Evolutionary conservation across 1,284 basidiomycete genomes (phyloP).

Genomic region (Dichomitus squalens): DNA sequence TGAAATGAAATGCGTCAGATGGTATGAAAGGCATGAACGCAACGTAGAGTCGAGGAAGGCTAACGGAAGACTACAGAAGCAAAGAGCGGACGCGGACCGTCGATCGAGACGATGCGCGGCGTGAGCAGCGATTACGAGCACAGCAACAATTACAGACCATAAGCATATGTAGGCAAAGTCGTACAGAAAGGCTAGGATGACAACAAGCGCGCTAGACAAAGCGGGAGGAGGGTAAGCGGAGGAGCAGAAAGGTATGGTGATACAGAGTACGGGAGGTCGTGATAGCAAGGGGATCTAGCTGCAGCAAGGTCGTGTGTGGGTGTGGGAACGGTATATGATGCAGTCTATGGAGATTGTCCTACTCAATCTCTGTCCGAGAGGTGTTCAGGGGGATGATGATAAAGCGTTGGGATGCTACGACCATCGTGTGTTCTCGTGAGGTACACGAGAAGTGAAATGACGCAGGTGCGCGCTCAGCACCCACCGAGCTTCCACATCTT

Average conservation of each 20-base stretch:
- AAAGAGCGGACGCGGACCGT: not conserved
- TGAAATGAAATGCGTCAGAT: not conserved
- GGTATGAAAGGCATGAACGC: not conserved
- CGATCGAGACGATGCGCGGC: not conserved
- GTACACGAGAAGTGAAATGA: not conserved
- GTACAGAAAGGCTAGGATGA: not conserved
- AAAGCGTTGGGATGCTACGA: not conserved
- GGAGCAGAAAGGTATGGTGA: too few species aligned
- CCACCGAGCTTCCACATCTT: conserved; percentile 62
- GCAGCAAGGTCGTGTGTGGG: too few species aligned
- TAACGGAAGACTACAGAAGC: not conserved
- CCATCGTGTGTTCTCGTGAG: not conserved
- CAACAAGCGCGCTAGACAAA: not conserved
- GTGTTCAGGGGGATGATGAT: not conserved
- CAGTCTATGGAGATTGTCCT: too few species aligned
- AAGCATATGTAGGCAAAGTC: not conserved
- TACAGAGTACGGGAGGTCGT: too few species aligned
- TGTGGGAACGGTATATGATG: too few species aligned
- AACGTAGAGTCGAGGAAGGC: not conserved
- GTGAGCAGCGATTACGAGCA: too few species aligned
- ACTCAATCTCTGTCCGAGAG: not conserved
- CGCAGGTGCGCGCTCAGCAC: conserved; percentile 13
- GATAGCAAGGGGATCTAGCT: too few species aligned
- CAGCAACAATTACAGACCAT: not conserved
- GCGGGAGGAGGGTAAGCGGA: too few species aligned